Conservation (phyloP, 2,329 filamentous ascomycete species). For the Aspergillus texensis region DNA sequence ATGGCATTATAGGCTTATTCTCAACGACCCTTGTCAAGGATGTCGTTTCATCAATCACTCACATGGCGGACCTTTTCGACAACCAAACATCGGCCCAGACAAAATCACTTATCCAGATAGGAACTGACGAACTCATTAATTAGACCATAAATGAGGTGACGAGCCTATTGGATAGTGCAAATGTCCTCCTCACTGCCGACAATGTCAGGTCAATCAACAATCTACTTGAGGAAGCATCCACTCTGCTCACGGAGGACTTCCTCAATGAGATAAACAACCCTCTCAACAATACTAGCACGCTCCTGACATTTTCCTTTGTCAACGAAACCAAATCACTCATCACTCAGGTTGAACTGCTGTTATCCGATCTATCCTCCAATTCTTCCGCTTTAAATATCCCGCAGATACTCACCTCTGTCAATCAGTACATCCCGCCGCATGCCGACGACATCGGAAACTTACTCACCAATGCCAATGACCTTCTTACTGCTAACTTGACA, state of each 20-base stretch:
- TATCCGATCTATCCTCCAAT: background rate
- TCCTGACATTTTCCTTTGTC: background rate
- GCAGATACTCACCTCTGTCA: too few species aligned
- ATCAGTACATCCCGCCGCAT: background rate
- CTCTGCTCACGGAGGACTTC: background rate
- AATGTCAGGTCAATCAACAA: background rate
- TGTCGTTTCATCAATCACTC: background rate
- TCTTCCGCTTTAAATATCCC: too few species aligned
- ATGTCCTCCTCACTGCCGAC: background rate
- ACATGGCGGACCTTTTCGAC: background rate
- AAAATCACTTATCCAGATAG: background rate
- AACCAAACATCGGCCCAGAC: background rate
- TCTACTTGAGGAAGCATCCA: background rate
- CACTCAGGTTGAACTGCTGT: background rate
- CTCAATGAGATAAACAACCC: background rate
- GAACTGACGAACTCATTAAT: background rate
- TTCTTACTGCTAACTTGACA: background rate
- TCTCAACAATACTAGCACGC: background rate
- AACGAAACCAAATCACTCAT: background rate
- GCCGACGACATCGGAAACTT: background rate
- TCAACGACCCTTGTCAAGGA: background rate
- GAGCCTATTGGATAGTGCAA: background rate
- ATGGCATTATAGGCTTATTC: background rate
- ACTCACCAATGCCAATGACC: background rate
- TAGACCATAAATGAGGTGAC: background rate